Evolutionary conservation across 371 early-diverging fungal genomes (phyloP).

Genomic region (Vairimorpha necatrix): DNA sequence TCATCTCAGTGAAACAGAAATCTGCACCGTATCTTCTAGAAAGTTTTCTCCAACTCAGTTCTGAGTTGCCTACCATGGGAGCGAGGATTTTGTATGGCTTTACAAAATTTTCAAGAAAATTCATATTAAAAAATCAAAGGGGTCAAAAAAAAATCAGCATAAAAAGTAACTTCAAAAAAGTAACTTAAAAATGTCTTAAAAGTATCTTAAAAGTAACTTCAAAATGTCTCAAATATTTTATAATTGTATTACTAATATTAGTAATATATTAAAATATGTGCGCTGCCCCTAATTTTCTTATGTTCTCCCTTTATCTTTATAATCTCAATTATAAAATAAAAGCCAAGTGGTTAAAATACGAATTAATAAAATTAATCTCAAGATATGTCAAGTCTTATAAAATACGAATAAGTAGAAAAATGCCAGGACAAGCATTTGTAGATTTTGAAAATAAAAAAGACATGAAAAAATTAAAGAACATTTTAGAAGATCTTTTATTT

Average conservation of each 20-base stretch:
- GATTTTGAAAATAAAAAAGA: slow-evolving; percentile 1
- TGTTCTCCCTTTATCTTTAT: not conserved
- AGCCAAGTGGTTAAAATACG: not conserved
- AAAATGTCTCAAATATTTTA: no score
- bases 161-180: no score
- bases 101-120: slow-evolving; percentile 16
- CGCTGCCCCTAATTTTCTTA: no score
- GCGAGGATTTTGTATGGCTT: slow-evolving; percentile 53
- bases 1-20: slow-evolving; percentile 95
- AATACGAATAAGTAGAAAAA: not conserved
- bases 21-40: slow-evolving; percentile 79
- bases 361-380: not conserved
- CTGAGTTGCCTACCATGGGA: slow-evolving; percentile 67
- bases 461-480: not conserved
- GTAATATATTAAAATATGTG: no score
- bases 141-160: no score
- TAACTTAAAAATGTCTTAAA: no score
- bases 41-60: slow-evolving; percentile 84
- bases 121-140: not conserved
- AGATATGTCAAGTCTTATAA: not conserved
- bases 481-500: not conserved
- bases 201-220: no score
- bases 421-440: not conserved
- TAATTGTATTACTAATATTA: no score
- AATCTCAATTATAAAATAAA: slow-evolving; percentile 11